Conservation (phyloP, 768 basidiomycete species). For the Thelephora aurantiotincta region DNA sequence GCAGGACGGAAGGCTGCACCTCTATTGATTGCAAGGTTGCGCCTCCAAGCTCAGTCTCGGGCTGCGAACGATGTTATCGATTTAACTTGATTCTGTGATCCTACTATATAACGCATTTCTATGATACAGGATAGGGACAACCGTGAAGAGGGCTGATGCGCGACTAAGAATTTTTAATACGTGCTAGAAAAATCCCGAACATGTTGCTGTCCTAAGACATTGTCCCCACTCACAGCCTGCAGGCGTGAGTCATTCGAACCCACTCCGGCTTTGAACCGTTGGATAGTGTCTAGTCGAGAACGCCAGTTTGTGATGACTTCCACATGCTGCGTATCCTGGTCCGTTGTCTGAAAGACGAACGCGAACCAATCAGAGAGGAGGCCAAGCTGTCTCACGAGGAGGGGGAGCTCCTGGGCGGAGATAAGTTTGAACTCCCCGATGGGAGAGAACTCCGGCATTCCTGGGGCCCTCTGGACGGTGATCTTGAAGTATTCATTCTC, state of each 20-base stretch:
- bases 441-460: slow-evolving; percentile 91
- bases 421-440: slow-evolving; percentile 91
- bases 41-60: not conserved
- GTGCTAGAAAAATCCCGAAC: slow-evolving; percentile 17
- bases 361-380: slow-evolving; percentile 86
- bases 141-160: not conserved
- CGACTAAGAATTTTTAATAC: slow-evolving; percentile 3
- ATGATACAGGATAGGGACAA: not conserved
- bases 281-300: slow-evolving; percentile 63
- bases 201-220: slow-evolving; percentile 14
- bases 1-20: slow-evolving; percentile 8
- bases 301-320: slow-evolving; percentile 90
- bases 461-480: slow-evolving; percentile 72
- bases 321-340: slow-evolving; percentile 49
- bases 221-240: slow-evolving; percentile 12
- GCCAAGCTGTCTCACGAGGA: slow-evolving; percentile 81
- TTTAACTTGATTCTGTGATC: slow-evolving; percentile 23
- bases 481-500: slow-evolving; percentile 97
- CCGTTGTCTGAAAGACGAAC: slow-evolving; percentile 64
- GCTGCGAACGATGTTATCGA: slow-evolving; percentile 23
- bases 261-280: slow-evolving; percentile 35
- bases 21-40: slow-evolving; percentile 11
- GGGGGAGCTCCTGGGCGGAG: slow-evolving; percentile 73
- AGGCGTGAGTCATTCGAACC: slow-evolving; percentile 8
- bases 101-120: not conserved